phyloP scores from a whole-genome alignment of 331 rosid genomes.

The Quercus phellos region DNA sequence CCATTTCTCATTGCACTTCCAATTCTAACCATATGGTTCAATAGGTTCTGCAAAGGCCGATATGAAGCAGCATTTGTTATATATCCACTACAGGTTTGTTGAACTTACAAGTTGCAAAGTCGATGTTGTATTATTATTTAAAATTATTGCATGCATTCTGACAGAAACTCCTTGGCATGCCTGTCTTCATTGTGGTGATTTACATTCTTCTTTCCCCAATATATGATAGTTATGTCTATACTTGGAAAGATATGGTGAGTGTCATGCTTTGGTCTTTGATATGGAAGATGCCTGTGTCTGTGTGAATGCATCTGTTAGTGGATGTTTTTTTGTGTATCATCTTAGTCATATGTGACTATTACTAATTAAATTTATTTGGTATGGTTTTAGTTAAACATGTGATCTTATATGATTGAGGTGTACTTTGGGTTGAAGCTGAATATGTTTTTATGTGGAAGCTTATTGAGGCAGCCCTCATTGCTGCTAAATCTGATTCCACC shows the following conservation, averaged over 20 bases:
- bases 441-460: not conserved
- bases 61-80: slow-evolving; percentile 55
- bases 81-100: slow-evolving; percentile 66
- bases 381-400: not conserved
- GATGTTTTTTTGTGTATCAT: not conserved
- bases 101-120: not conserved
- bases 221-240: not conserved
- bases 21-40: slow-evolving; percentile 62
- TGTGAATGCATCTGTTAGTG: not conserved
- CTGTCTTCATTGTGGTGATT: not conserved
- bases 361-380: not conserved
- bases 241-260: not conserved
- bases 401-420: not conserved
- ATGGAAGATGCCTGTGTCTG: not conserved
- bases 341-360: not conserved
- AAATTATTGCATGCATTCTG: not conserved
- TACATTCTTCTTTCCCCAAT: not conserved
- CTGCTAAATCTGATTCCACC: not conserved
- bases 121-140: not conserved
- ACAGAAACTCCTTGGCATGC: not conserved
- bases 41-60: slow-evolving; percentile 69
- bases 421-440: not conserved
- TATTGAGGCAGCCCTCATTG: not conserved
- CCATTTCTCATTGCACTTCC: slow-evolving; percentile 79
- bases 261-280: not conserved